Evolutionary conservation across 805 yeast species (phyloP).

Genomic region (Cyberlindnera mississippiensis): DNA sequence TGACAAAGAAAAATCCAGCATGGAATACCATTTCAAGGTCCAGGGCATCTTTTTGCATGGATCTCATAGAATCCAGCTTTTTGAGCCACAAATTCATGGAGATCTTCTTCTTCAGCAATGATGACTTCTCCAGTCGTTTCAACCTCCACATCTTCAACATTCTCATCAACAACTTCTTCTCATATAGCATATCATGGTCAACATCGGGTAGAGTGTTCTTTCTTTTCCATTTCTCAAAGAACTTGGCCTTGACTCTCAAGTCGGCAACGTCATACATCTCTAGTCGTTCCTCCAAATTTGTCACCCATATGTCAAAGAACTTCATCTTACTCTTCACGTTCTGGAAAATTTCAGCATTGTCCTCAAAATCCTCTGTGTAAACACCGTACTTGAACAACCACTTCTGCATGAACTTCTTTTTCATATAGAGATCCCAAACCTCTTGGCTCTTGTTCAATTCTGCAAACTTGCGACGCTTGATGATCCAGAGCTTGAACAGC

Average conservation of each 20-base stretch:
- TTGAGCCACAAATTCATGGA: constrained; percentile 15
- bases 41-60: constrained; percentile 13
- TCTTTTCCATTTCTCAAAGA: constrained; percentile 19
- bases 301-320: constrained; percentile 22
- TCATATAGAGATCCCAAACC: constrained; percentile 19
- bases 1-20: constrained; percentile 25
- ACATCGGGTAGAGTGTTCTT: neutral
- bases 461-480: constrained; percentile 16
- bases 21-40: constrained; percentile 20
- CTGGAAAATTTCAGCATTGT: constrained; percentile 21
- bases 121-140: neutral
- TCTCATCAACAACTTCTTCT: constrained; percentile 1
- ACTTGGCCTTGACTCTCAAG: constrained; percentile 12
- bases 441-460: constrained; percentile 16
- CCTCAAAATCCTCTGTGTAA: constrained; percentile 16
- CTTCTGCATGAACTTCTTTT: constrained; percentile 15
- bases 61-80: neutral
- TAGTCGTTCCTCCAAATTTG: constrained; percentile 11
- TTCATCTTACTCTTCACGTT: constrained; percentile 14
- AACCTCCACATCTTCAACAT: constrained; percentile 16
- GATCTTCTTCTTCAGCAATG: neutral
- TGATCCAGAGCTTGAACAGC: constrained; percentile 19
- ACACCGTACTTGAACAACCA: constrained; percentile 14
- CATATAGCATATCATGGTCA: constrained; percentile 7
- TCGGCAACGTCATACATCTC: constrained; percentile 14